Base-by-base conservation (phyloP, 2,329 filamentous ascomycete species). In the Exophiala phaeomuriformis region DNA sequence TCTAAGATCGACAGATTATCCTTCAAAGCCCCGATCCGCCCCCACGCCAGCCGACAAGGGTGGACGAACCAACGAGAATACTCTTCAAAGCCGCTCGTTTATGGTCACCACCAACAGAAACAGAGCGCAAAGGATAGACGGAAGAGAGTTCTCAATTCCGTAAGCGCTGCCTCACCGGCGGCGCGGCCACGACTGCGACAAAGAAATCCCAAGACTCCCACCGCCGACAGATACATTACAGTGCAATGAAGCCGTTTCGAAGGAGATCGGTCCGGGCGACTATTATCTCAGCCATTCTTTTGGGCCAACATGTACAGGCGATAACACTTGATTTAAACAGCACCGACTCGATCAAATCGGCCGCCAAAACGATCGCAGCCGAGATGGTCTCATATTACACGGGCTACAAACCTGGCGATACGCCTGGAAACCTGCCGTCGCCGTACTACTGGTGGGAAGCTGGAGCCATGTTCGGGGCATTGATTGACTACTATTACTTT, bases 401-500 rank as follows among this genome's bases (percentile, higher is more conserved):
- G n/a, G 73, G 71, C 29, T 73, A 75, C 49, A 63, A 70, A 31
- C 70, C 74, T 5, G 76, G 75, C 32, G 73, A 77, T 55, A 70
- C 73, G 19, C 74, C 76, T 1, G 77, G 77, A 37, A 74, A 77
- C 55, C 57, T 81, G 48, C 71, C 76, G 28, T 62, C 68, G 10
- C 78, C 78, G 12, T 77, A 78, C 61, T 79, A 77, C 66, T 80
- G 77, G 77, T 90, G 83, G 87, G 85, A 86, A 70, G 84, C 77
- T 7, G 86, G 86, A 49, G 85, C 85, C 52, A 82, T 90, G 74
- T 80, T 80, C 64, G 79, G 77, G 54, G 75, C 84, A 2, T 72
- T 93, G 58, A 76, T 94, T 49, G 86, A 93, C 64, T 93, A 93
- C 68, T 94, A 87, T 86, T 86, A 84, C 66, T 88, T 88, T 66